Evolutionary conservation across 768 basidiomycete species (phyloP).

Genomic region (Termitomyces sp.): DNA sequence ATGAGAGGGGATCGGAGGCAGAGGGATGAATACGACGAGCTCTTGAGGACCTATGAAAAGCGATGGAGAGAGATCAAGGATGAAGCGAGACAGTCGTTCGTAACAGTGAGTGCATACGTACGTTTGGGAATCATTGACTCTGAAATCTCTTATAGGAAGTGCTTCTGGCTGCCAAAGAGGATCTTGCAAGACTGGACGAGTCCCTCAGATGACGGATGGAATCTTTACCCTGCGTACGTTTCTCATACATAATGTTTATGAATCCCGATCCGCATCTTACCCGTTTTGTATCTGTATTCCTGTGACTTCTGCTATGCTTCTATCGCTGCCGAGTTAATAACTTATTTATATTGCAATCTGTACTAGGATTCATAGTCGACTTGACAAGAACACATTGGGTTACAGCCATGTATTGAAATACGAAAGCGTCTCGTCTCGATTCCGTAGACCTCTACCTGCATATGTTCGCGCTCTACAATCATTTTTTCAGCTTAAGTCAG

Average conservation of each 20-base stretch:
- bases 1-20: slow-evolving; percentile 44
- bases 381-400: slow-evolving; percentile 14
- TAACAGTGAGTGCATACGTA: slow-evolving; percentile 39
- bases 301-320: not conserved
- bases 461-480: slow-evolving; percentile 2
- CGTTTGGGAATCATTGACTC: not conserved
- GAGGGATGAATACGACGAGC: slow-evolving; percentile 50
- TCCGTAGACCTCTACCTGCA: slow-evolving; percentile 20
- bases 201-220: slow-evolving; percentile 13
- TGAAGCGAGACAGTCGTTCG: slow-evolving; percentile 58
- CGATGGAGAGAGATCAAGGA: slow-evolving; percentile 72
- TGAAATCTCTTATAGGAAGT: slow-evolving; percentile 36
- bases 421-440: slow-evolving; percentile 22
- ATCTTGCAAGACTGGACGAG: slow-evolving; percentile 43
- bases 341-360: slow-evolving; percentile 5
- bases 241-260: not conserved
- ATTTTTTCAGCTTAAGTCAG: not conserved
- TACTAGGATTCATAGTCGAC: slow-evolving; percentile 1
- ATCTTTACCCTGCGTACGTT: not conserved
- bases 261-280: slow-evolving; percentile 1
- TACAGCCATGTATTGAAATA: not conserved
- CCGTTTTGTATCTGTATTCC: not conserved
- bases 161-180: slow-evolving; percentile 50
- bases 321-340: not conserved
- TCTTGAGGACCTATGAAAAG: slow-evolving; percentile 56